Evolutionary conservation across 1,284 basidiomycete genomes (phyloP).

Genomic region (Cystobasidium slooffiae): DNA sequence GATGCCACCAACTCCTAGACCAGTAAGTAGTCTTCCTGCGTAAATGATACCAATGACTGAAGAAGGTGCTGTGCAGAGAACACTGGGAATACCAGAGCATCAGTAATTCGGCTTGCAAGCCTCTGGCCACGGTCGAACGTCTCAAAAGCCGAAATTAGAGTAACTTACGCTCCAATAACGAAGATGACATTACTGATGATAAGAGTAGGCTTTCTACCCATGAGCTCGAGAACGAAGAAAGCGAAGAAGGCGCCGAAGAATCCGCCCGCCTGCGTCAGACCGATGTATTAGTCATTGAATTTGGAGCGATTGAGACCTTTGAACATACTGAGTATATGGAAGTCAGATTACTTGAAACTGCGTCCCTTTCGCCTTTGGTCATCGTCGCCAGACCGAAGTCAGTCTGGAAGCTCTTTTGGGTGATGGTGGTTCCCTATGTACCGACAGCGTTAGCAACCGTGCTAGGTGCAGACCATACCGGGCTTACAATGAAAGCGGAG

Average conservation of each 20-base stretch:
- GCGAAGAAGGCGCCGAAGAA: conserved; percentile 53
- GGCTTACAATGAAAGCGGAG: conserved; percentile 54
- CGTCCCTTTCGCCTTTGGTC: conserved; percentile 47
- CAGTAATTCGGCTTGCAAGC: background rate
- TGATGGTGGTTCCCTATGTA: conserved; percentile 12
- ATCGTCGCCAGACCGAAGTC: conserved; percentile 52
- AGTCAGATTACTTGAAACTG: conserved; percentile 55
- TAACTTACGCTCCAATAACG: conserved; percentile 55
- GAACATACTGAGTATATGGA: conserved; percentile 54
- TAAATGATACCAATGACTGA: conserved; percentile 47
- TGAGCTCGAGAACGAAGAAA: conserved; percentile 53
- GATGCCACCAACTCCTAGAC: conserved; percentile 46
- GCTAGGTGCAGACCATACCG: conserved; percentile 7
- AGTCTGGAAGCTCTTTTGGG: conserved; percentile 48
- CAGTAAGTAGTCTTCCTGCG: conserved; percentile 57
- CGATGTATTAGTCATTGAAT: too few relatives aligned
- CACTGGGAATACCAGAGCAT: background rate
- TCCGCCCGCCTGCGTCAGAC: conserved; percentile 50
- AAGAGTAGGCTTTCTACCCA: conserved; percentile 52
- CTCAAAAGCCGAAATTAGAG: conserved; percentile 52
- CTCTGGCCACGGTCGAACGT: conserved; percentile 10
- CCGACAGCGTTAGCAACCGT: background rate
- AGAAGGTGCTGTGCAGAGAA: conserved; percentile 15
- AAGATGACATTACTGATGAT: conserved; percentile 52
- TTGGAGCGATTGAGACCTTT: too few relatives aligned